These are phyloP conservation scores for Pascua sp. DNA, from an alignment of 1,284 basidiomycete genomes.

Conservation along the genomic window DNA sequence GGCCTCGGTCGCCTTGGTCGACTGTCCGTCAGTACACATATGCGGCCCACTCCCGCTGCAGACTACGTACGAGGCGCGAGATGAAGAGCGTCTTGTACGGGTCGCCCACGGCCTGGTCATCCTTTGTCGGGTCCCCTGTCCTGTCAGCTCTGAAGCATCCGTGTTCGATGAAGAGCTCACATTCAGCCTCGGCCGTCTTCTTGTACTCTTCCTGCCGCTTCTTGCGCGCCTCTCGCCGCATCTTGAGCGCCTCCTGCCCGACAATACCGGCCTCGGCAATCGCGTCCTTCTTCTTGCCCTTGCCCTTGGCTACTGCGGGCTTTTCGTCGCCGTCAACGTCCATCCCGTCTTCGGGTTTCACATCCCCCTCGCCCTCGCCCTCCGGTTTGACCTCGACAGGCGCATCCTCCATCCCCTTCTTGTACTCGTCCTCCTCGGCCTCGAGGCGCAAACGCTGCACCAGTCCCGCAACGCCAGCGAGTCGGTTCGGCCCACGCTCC, in stretches of 20 bases:
- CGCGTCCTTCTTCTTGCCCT: constrained; percentile 68
- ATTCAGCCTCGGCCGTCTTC: constrained; percentile 73
- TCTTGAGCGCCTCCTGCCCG: constrained; percentile 56
- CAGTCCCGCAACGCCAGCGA: constrained; percentile 68
- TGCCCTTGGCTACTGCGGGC: constrained; percentile 59
- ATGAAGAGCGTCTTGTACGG: constrained; percentile 99
- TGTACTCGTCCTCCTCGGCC: constrained; percentile 57
- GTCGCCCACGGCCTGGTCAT: constrained; percentile 90
- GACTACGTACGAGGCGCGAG: constrained; percentile 68
- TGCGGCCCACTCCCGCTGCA: background rate
- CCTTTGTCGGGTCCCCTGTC: constrained; percentile 55
- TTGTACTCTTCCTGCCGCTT: constrained; percentile 75
- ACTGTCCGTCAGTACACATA: constrained; percentile 30
- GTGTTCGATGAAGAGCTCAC: constrained; percentile 55
- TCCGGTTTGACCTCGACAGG: constrained; percentile 40
- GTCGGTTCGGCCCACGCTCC: constrained; percentile 65
- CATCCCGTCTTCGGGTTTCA: constrained; percentile 59
- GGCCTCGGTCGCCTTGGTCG: constrained; percentile 81
- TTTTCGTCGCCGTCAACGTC: constrained; percentile 46
- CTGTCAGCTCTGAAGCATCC: background rate
- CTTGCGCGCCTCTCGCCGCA: constrained; percentile 72
- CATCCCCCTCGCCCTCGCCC: constrained; percentile 29
- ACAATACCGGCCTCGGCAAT: constrained; percentile 54
- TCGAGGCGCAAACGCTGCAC: constrained; percentile 72
- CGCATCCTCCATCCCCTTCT: constrained; percentile 45